Evolutionary conservation across 257 asterid species (phyloP).

Genomic region (Lithospermum erythrorhizon): DNA sequence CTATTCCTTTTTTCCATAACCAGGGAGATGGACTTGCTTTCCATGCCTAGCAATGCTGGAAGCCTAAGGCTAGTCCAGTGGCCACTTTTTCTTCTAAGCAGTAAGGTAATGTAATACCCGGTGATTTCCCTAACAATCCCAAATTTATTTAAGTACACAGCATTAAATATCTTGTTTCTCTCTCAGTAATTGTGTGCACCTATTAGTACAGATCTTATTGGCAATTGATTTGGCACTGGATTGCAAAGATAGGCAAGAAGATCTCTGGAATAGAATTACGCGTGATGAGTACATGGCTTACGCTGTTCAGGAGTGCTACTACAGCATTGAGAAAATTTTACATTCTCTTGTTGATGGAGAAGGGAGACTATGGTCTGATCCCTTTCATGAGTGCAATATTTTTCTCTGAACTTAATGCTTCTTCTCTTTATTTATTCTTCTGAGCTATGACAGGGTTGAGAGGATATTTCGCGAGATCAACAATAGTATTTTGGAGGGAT

Average conservation of each 20-base stretch:
- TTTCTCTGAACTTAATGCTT: neutral
- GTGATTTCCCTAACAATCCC: neutral
- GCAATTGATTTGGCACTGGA: conserved; percentile 96
- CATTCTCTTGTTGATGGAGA: conserved; percentile 91
- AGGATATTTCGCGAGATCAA: conserved; percentile 85
- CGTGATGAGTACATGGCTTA: conserved; percentile 97
- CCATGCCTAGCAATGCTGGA: conserved; percentile 95
- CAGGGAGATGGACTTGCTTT: conserved; percentile 97
- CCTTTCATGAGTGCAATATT: conserved; percentile 8
- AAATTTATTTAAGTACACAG: neutral
- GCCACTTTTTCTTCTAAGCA: conserved; percentile 96
- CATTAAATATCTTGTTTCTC: neutral
- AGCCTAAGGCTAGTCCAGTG: conserved; percentile 85
- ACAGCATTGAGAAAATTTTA: conserved; percentile 74
- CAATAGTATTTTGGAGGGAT: conserved; percentile 68
- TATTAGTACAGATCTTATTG: conserved; percentile 59
- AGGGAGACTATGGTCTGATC: conserved; percentile 75
- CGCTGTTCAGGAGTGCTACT: conserved; percentile 94
- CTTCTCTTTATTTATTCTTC: conserved; percentile 1
- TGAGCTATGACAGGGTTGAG: conserved; percentile 66
- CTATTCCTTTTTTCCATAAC: neutral
- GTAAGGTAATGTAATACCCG: conserved; percentile 50
- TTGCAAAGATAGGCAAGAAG: conserved; percentile 85
- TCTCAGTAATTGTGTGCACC: conserved; percentile 8
- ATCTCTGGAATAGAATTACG: conserved; percentile 82